phyloP scores from a whole-genome alignment of 148 eudicot genomes.

The Rhododendron simsii region DNA sequence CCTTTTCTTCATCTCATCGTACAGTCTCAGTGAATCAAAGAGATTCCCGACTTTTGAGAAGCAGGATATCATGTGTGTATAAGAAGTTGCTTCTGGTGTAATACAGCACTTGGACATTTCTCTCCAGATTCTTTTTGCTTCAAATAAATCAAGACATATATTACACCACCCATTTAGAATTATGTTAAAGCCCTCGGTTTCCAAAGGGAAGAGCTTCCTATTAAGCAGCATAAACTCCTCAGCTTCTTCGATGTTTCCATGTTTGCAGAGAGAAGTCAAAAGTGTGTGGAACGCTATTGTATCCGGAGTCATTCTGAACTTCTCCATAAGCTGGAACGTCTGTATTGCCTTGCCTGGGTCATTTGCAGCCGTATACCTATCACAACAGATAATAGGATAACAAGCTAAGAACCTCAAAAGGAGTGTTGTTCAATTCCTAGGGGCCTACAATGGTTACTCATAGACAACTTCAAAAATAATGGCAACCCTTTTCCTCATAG shows the following conservation, averaged over 20 bases:
- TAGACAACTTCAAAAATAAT: neutral
- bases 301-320: slow-evolving; percentile 53
- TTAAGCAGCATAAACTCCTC: slow-evolving; percentile 73
- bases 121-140: slow-evolving; percentile 94
- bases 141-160: slow-evolving; percentile 50
- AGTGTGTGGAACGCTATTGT: slow-evolving; percentile 55
- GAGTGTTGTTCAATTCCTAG: neutral
- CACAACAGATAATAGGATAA: neutral
- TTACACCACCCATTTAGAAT: slow-evolving; percentile 84
- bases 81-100: slow-evolving; percentile 59
- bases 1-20: slow-evolving; percentile 85
- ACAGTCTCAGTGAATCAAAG: slow-evolving; percentile 77
- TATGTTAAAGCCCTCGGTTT: slow-evolving; percentile 72
- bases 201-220: slow-evolving; percentile 74
- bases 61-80: slow-evolving; percentile 80
- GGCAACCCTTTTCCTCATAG: neutral
- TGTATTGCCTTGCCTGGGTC: slow-evolving; percentile 61
- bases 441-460: neutral
- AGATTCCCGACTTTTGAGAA: slow-evolving; percentile 64
- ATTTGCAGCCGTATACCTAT: slow-evolving; percentile 78
- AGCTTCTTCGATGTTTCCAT: slow-evolving; percentile 88
- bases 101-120: slow-evolving; percentile 76
- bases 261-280: slow-evolving; percentile 51
- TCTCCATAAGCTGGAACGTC: slow-evolving; percentile 79
- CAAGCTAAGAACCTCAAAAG: neutral